phyloP scores from a whole-genome alignment of 768 basidiomycete genomes.

The Dendrothele bispora region DNA sequence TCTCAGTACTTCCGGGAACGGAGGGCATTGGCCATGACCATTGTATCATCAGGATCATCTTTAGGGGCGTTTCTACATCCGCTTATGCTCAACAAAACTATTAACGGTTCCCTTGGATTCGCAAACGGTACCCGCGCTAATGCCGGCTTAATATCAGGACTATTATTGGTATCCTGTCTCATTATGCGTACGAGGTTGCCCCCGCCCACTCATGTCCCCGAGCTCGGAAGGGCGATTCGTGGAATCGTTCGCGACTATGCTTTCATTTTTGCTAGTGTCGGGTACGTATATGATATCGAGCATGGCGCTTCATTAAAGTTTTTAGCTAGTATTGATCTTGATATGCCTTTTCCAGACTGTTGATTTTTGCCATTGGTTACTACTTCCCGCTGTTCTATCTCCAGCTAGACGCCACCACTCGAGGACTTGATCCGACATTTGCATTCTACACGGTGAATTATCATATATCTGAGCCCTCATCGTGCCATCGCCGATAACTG shows the following conservation, averaged over 20 bases:
- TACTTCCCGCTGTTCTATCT: slow-evolving; percentile 38
- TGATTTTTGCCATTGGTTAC: slow-evolving; percentile 19
- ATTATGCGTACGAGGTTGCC: slow-evolving; percentile 39
- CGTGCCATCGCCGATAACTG: neutral
- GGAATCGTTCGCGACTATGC: slow-evolving; percentile 19
- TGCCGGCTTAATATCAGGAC: slow-evolving; percentile 37
- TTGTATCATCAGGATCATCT: slow-evolving; percentile 44
- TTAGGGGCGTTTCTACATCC: slow-evolving; percentile 54
- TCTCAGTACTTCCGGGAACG: slow-evolving; percentile 52
- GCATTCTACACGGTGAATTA: slow-evolving; percentile 37
- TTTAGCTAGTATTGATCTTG: neutral
- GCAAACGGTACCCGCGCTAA: slow-evolving; percentile 40
- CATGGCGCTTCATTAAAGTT: neutral
- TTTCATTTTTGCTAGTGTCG: slow-evolving; percentile 19
- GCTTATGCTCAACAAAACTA: slow-evolving; percentile 49
- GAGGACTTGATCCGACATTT: slow-evolving; percentile 26
- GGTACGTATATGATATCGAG: slow-evolving; percentile 10
- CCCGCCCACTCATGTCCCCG: slow-evolving; percentile 22
- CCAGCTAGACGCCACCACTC: slow-evolving; percentile 32
- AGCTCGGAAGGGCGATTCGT: slow-evolving; percentile 6
- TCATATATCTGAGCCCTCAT: neutral
- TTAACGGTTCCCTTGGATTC: slow-evolving; percentile 37
- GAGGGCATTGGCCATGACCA: slow-evolving; percentile 54
- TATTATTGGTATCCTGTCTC: slow-evolving; percentile 39
- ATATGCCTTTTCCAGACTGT: slow-evolving; percentile 8